Evolutionary conservation across 169 alveolate genomes (phyloP), one percentile per base, ranked within the genome.

Genomic region (Plasmodium vinckei): DNA sequence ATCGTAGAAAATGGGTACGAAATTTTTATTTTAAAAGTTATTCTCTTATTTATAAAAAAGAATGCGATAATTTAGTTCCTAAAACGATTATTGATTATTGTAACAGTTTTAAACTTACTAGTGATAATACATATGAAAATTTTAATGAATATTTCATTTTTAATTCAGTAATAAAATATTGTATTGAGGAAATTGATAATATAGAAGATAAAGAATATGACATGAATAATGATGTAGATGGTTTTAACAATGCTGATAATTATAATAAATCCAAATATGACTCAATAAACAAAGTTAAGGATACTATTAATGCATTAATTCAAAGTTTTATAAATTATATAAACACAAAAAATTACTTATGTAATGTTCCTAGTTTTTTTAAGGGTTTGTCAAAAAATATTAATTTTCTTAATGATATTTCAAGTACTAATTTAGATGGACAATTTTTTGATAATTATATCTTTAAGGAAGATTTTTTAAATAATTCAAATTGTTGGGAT

Each of bases 31-130:
- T 82, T 67, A 82, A 82, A 82, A 67, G 84, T 21, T 67, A 61
- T 67, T 82, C 90, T 0, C 60, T 82, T 15, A 67, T 82, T 54
- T 82, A 82, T 67, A 82, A 82, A 82, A 82, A 82, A 15, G 90
- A 82, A 25, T 53, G 46, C 33, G 82, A 82, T 12, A 67, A 82
- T 82, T 54, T 82, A 42, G 39, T 82, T 53, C 90, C 90, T 12
- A 82, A 56, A 49, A 27, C 64, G n/a, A 71, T 82, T 67, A 67
- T 82, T 46, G 57, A 57, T 57, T 82, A 82, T 60, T 82, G 90
- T 61, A 82, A 82, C 65, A 65, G 61, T 53, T 82, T 82, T 67
- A 82, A 42, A 25, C 56, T 60, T 54, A 19, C 44, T 82, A 71
- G 39, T 17, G 82, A 82, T 42, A 68, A 60, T 53, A 25, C 27